Evolutionary conservation across 768 basidiomycete species (phyloP).

Genomic region (Macrocybe gigantea): DNA sequence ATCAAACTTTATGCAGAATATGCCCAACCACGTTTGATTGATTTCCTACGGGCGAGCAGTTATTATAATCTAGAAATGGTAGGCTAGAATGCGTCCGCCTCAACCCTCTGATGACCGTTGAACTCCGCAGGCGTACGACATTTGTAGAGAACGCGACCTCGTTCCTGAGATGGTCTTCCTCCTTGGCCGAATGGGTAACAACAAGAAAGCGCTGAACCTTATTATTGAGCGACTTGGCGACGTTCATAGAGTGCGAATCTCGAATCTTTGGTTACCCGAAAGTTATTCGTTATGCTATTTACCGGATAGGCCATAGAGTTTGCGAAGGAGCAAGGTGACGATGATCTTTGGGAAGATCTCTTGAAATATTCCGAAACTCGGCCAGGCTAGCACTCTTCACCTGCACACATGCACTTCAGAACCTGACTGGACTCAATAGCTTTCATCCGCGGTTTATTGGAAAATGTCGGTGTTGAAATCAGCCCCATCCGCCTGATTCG

Average conservation of each 20-base stretch:
- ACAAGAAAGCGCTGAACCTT: slow-evolving; percentile 87
- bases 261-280: not conserved
- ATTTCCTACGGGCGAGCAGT: slow-evolving; percentile 86
- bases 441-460: slow-evolving; percentile 91
- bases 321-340: slow-evolving; percentile 93
- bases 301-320: slow-evolving; percentile 85
- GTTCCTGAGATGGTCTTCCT: slow-evolving; percentile 98
- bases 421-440: slow-evolving; percentile 34
- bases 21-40: slow-evolving; percentile 71
- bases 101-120: not conserved
- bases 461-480: slow-evolving; percentile 95
- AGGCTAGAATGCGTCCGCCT: not conserved
- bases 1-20: slow-evolving; percentile 91
- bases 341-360: slow-evolving; percentile 97
- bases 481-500: slow-evolving; percentile 92
- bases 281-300: not conserved
- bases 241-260: slow-evolving; percentile 66
- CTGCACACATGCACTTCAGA: not conserved
- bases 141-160: slow-evolving; percentile 79
- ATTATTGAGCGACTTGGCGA: slow-evolving; percentile 95
- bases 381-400: slow-evolving; percentile 49
- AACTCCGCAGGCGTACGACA: slow-evolving; percentile 64
- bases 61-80: slow-evolving; percentile 89
- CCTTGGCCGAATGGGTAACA: slow-evolving; percentile 95
- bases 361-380: slow-evolving; percentile 91